Evolutionary conservation across 176 grass and related monocot genomes (phyloP).

Genomic region (Secale cereale): DNA sequence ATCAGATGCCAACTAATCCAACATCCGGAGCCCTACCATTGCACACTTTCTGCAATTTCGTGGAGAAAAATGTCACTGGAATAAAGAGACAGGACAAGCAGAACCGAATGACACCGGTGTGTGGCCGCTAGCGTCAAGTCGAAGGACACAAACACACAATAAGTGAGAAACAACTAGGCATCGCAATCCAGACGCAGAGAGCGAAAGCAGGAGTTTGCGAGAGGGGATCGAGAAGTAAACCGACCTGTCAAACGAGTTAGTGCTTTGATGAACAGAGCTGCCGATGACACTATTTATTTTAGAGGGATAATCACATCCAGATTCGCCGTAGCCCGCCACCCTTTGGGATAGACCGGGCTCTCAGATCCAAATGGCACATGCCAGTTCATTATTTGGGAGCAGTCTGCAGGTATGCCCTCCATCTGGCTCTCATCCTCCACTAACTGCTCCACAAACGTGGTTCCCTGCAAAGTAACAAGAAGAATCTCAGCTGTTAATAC

Average conservation of each 20-base stretch:
- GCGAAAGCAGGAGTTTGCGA: slow-evolving; percentile 7
- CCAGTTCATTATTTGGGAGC: slow-evolving; percentile 94
- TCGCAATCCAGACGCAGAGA: slow-evolving; percentile 1
- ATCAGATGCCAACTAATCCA: slow-evolving; percentile 13
- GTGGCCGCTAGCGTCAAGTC: neutral
- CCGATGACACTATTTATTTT: slow-evolving; percentile 27
- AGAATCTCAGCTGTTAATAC: slow-evolving; percentile 26
- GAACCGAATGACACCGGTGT: neutral
- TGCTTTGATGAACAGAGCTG: slow-evolving; percentile 33
- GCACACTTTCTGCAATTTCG: neutral
- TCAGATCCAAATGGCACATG: slow-evolving; percentile 85
- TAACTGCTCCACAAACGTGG: slow-evolving; percentile 81
- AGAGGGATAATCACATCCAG: slow-evolving; percentile 83
- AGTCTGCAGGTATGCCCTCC: slow-evolving; percentile 88
- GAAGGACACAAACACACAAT: neutral
- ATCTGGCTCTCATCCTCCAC: slow-evolving; percentile 97
- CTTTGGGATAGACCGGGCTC: slow-evolving; percentile 76
- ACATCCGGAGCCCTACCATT: neutral
- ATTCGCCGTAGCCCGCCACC: slow-evolving; percentile 62
- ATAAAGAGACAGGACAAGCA: slow-evolving; percentile 25
- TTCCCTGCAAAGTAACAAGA: slow-evolving; percentile 68
- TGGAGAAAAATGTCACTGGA: neutral
- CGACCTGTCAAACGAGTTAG: slow-evolving; percentile 62
- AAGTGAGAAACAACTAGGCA: neutral
- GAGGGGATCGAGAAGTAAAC: neutral